Base-by-base conservation (phyloP, 2,329 filamentous ascomycete genomes). In the Hymenoscyphus scutula region DNA sequence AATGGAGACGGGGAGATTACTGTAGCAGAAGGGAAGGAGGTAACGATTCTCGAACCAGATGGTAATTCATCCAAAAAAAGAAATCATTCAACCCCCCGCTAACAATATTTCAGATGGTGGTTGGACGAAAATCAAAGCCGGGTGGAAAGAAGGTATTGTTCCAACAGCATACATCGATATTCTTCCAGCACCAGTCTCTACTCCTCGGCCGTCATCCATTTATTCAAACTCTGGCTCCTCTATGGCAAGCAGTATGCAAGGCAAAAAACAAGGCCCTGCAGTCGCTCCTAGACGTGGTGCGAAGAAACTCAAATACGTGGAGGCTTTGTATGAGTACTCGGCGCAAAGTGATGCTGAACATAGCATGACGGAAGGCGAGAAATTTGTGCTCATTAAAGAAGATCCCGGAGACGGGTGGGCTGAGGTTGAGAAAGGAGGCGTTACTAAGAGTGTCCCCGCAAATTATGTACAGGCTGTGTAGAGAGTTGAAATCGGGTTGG, bases 381-480 rank as follows among this genome's bases (percentile, higher is more conserved):
- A 88, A 58, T 96, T 99, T 72, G 92, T 99, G 45, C 80, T 99
- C 34, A 87, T 97, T 65, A 92, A 88, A 71, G 88, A 91, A 62
- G 94, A 98, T 73, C 84, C 88, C 0, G 95, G 95, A 1, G 95
- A 98, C 78, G 95, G 95, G 0, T 99, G 95, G 95, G 91, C 89
- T 30, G 95, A 98, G 78, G 95, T 99, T 19, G 95, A 98, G 79
- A 92, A 91, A 76, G 92, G 91, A 19, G 93, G 93, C 1, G 80
- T 87, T 48, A 91, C 88, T 56, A 93, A 88, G 73, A 97, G 92
- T 75, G 95, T 99, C 60, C 95, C 95, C 54, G 93, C 93, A 41
- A 96, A 92, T 76, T 99, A 98, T 79, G 85, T 98, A 64, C 89
- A 92, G 77, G 84, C 61, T 62, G 71, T 19, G 13, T 54, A 8